Evolutionary conservation across 108 stramenopile genomes (phyloP), one percentile per base, ranked within the genome.

Genomic region (Mayamaea pseudoterrestris): DNA sequence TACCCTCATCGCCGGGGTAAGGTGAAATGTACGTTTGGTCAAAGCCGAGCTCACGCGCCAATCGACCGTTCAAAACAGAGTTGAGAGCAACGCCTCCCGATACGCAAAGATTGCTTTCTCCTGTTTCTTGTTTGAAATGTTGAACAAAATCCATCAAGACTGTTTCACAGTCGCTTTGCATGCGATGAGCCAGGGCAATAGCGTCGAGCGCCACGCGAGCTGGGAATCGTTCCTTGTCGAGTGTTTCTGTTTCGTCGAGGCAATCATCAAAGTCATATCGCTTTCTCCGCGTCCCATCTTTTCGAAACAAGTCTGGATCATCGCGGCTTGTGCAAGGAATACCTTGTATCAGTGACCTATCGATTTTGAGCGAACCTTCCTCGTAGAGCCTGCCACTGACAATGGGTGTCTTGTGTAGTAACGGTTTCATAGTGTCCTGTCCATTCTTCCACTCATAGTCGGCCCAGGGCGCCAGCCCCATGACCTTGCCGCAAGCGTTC

Each of bases 401-500:
- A 12, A 45, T 29, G 11, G 53, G 21, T 3, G 20, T 21, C 21
- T 50, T 13, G 6, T 37, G 30, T 25, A 49, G 36, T 5, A 7
- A 12, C 5, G 37, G 48, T n/a, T n/a, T n/a, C 44, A 44, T 26
- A 21, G 24, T 44, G 5, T 30, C 27, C 9, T 58, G 21, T 7
- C 29, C 49, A 25, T 42, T 26, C 34, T 61, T 57, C 34, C 80
- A 79, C 74, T 87, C 88, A 47, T 87, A 64, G 32, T 51, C 69
- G 17, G 60, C 71, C 89, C 81, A 96, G 5, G 95, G 93, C n/a
- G 93, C 90, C 23, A 97, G 54, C 17, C 93, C 96, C 93, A 95
- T 95, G 20, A 95, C 84, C 49, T 95, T 91, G 12, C 95, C 94
- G 44, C 94, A 94, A 0, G 87, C 76, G 73, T 95, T 97, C 93